Base-by-base conservation (phyloP, 768 basidiomycete species). In the Filobasidium floriforme region DNA sequence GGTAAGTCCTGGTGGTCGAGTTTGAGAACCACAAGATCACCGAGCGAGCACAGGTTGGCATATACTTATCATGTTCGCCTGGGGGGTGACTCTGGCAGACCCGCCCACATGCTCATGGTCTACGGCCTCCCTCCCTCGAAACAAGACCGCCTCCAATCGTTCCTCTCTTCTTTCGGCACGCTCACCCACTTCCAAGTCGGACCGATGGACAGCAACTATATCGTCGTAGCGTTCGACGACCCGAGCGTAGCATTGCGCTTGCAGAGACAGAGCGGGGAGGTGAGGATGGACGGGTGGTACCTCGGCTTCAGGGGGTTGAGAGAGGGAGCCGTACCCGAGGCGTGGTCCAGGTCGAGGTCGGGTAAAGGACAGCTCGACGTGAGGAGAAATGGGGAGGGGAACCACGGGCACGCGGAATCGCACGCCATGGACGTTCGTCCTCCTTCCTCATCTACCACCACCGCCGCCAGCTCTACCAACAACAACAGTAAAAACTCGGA, bases 111-210 rank as follows among this genome's bases (percentile, higher is more conserved):
- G 9, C 29, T 68, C 18, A 54, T 59, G 41, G 46, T 68, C 62
- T 55, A 63, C 46, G 67, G 67, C 24, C 46, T 68, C 15, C 62
- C 67, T 9, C 59, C 60, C n/a, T 41, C 55, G 18, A 26, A 59
- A 26, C 59, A 63, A 22, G 41, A 63, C 40, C 40, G 46, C 0
- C 32, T 68, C 54, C 57, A 68, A 54, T 49, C 62, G 18, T 54
- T 63, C 14, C 57, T 68, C 12, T 63, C 62, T 12, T 55, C 49
- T 18, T 46, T 46, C 40, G 67, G 67, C 32, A 28, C 67, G 10
- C 41, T 68, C n/a, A 64, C 55, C n/a, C 49, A 62, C 43, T 68
- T 68, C 67, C 55, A 63, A 19, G 62, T 57, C 14, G 67, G 67
- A 14, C 62, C 67, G 15, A 43, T 41, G 43, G 67, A 68, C 22